A percentile compares a stretch with the other conserved stretches of the same genome.
These are phyloP conservation scores for Hysterangium stoloniferum DNA, from an alignment of 768 basidiomycete species.

Conservation along the genomic window DNA sequence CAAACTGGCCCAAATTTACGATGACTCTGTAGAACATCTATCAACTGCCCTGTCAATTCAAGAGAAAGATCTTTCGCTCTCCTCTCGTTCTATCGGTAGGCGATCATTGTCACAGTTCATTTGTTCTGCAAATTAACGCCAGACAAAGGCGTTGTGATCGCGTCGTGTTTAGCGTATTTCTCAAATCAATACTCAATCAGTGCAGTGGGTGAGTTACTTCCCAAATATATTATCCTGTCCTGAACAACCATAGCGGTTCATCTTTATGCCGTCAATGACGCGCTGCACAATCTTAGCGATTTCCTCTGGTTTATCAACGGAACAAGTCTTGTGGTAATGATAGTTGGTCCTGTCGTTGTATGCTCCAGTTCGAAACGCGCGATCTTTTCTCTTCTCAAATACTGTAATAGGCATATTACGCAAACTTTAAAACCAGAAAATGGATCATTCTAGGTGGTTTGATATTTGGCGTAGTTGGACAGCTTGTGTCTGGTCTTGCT, in stretches of 20 bases:
- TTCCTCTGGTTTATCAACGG: constrained; percentile 1
- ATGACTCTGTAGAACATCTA: neutral
- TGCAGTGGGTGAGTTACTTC: neutral
- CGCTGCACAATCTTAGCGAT: neutral
- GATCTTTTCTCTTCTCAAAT: neutral
- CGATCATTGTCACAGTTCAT: neutral
- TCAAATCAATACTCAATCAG: constrained; percentile 3
- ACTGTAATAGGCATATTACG: neutral
- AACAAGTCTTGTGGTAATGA: neutral
- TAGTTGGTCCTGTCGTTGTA: neutral
- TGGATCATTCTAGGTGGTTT: neutral
- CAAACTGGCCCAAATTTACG: neutral
- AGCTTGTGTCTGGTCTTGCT: neutral
- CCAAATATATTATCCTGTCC: neutral
- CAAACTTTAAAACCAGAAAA: neutral
- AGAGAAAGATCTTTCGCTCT: neutral
- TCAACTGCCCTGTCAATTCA: neutral
- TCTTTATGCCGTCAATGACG: neutral
- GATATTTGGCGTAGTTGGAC: neutral
- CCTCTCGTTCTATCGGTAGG: neutral
- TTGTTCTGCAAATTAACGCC: no score
- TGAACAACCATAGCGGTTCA: neutral
- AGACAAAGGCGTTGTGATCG: constrained; percentile 2
- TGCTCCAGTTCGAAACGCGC: neutral
- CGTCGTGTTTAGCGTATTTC: neutral